Evolutionary conservation across 192 early-diverging fungal species (phyloP), one percentile per base, ranked within the genome.

Genomic region (Coemansia sp.): DNA sequence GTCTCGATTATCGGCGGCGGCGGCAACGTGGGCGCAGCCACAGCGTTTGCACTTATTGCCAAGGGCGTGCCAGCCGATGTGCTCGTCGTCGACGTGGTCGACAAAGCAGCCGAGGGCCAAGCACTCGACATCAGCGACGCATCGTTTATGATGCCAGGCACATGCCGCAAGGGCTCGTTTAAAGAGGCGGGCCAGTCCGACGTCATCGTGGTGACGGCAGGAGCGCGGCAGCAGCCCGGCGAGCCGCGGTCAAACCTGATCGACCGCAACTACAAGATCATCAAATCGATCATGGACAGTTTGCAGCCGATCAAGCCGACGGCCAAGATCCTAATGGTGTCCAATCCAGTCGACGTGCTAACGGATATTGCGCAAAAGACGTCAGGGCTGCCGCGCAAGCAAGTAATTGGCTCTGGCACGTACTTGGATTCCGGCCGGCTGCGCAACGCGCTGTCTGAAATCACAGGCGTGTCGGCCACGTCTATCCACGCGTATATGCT

Each of bases 321-420:
- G 5, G 84, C 88, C 29, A 87, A 89, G 58, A 69, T 94, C n/a
- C 66, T 94, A 43, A 61, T 94, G 35, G 90, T 94, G 17, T 86
- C 93, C 15, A 94, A 94, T 60, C 92, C 93, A 2, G 91, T 92
- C 29, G 91, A 94, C 59, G 77, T 94, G 47, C 82, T 94, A 59
- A 93, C 92, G 6, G 80, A 83, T 54, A 91, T 94, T 78, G 93
- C 93, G 5, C 92, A 93, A 60, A 89, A 92, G 64, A 75, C 92
- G 3, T 88, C 87, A 12, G 93, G 93, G 0, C 67, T 93, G 23
- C 93, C 93, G 10, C 76, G 73, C 49, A 73, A 76, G 11, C 93
- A 93, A 66, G 93, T 94, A 7, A 82, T 94, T 67, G 93, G 93
- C 29, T 91, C 91, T 0, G 92, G 93, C n/a, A 94, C 93, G 0